phyloP scores from a whole-genome alignment of 2,329 filamentous ascomycete genomes.

The Penicillium brasilianum region DNA sequence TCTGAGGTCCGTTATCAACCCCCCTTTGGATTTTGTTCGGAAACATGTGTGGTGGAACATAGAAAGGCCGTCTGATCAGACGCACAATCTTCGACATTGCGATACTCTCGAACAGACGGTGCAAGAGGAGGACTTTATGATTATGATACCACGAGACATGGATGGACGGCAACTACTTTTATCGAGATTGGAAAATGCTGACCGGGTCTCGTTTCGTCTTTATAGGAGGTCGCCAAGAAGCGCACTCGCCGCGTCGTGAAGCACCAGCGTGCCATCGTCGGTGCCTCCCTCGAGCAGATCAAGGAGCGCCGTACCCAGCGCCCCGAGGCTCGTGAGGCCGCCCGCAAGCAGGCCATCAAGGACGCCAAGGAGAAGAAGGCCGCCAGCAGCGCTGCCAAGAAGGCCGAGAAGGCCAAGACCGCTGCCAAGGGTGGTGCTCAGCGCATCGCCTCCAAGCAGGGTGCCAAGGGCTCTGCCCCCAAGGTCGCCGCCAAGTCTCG shows the following conservation, averaged over 20 bases:
- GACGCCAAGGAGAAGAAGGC: slow-evolving; percentile 99
- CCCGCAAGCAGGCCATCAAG: slow-evolving; percentile 88
- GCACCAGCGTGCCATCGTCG: slow-evolving; percentile 97
- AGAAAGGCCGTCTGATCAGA: slow-evolving; percentile 13
- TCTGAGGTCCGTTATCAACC: slow-evolving; percentile 81
- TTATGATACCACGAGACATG: neutral
- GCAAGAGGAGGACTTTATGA: slow-evolving; percentile 21
- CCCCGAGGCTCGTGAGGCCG: slow-evolving; percentile 92
- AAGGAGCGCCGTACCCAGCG: slow-evolving; percentile 96
- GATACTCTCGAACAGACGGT: slow-evolving; percentile 10
- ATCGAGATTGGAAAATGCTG: slow-evolving; percentile 32
- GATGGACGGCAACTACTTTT: neutral
- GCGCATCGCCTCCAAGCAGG: slow-evolving; percentile 94
- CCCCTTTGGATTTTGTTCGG: slow-evolving; percentile 30
- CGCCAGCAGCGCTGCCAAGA: slow-evolving; percentile 86
- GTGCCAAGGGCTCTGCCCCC: slow-evolving; percentile 83
- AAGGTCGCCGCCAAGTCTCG: slow-evolving; percentile 88
- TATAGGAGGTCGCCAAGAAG: slow-evolving; percentile 99
- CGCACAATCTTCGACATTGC: neutral
- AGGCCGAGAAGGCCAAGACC: slow-evolving; percentile 98
- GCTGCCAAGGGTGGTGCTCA: slow-evolving; percentile 79
- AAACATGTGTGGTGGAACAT: slow-evolving; percentile 17
- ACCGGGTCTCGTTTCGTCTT: slow-evolving; percentile 33
- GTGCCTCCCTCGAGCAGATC: slow-evolving; percentile 99
- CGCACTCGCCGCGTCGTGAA: slow-evolving; percentile 97